Base-by-base conservation (phyloP, 192 early-diverging fungal species). In the Backusella tarrabulga region DNA sequence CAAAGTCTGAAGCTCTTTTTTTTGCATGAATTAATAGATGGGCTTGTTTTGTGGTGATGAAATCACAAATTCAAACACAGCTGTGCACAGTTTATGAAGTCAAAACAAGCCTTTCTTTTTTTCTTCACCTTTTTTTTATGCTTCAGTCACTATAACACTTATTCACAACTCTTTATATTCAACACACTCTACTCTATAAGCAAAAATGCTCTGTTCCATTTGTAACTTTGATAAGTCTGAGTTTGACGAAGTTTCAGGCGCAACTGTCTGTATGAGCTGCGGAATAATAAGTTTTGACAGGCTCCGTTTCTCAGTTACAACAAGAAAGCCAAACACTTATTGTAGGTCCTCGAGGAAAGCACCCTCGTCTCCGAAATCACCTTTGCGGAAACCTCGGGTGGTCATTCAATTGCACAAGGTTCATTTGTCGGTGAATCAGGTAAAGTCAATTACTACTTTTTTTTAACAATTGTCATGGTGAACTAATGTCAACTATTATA, bases 301-400 rank as follows among this genome's bases (percentile, higher is more conserved):
- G 12, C 38, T 7, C 38, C 11, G 11, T 40, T 40, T 12, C 11
- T 38, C 38, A 40, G 11, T 7, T 40, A 7, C 38, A 40, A 12
- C 3, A 40, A 9, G 8, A 40, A 9, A 40, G 5, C 38, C 12
- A 12, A 40, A 40, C 0, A 19, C 4, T 15, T 44, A 44, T 14
- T 68, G 19, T 83, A 97, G 89, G 96, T 99, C 26, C 74, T 95
- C 67, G 96, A 98, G 85, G 95, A 99, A 79, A 96, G 96, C 82
- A 89, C 89, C 42, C 97, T 99, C 68, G 94, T 99, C 19, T 83
- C 94, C 0, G 97, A 99, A 86, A 91, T 97, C 38, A 90, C 93
- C 7, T 99, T 99, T 83, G 90, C 87, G 34, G 97, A 99, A 83
- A 88, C 89, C 8, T 79, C 94, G 32, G 92, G 90, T 66, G 97